Percentiles rank a stretch among this genome's conserved stretches.
These are phyloP conservation scores for Tinospora cordifolia DNA, from an alignment of 164 flowering plant species.

Conservation along the genomic window DNA sequence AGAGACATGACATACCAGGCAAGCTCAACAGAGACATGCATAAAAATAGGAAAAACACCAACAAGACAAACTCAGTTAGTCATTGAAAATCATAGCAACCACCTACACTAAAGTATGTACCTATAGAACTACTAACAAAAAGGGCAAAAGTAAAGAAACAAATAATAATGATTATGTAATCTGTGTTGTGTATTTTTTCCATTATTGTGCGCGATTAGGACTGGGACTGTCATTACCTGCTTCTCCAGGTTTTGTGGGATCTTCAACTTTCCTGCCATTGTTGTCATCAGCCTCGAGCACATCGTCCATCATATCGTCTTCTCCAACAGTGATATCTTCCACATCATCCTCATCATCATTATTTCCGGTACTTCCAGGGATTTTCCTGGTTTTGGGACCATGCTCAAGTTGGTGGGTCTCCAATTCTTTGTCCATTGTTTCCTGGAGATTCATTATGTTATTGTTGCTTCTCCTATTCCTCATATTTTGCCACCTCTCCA, in stretches of 20 bases:
- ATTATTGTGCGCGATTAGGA: constrained; percentile 25
- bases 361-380: constrained; percentile 44
- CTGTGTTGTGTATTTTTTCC: neutral
- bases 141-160: neutral
- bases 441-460: constrained; percentile 61
- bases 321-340: constrained; percentile 87
- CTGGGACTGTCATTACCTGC: constrained; percentile 38
- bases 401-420: constrained; percentile 92
- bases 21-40: too few species aligned
- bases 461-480: constrained; percentile 61
- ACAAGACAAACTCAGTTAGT: neutral
- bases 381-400: constrained; percentile 86
- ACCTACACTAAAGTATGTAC: neutral
- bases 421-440: constrained; percentile 94
- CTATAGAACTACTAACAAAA: neutral
- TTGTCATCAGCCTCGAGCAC: constrained; percentile 73
- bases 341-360: constrained; percentile 91
- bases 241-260: constrained; percentile 35
- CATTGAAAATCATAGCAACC: too few species aligned
- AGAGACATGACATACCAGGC: too few species aligned
- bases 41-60: too few species aligned
- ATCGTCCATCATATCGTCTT: constrained; percentile 93
- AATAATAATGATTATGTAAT: neutral
- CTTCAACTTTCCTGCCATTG: constrained; percentile 38
- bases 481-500: constrained; percentile 82